Base-by-base conservation (phyloP, 78 protist genomes). In the Bigelowiella natans region DNA sequence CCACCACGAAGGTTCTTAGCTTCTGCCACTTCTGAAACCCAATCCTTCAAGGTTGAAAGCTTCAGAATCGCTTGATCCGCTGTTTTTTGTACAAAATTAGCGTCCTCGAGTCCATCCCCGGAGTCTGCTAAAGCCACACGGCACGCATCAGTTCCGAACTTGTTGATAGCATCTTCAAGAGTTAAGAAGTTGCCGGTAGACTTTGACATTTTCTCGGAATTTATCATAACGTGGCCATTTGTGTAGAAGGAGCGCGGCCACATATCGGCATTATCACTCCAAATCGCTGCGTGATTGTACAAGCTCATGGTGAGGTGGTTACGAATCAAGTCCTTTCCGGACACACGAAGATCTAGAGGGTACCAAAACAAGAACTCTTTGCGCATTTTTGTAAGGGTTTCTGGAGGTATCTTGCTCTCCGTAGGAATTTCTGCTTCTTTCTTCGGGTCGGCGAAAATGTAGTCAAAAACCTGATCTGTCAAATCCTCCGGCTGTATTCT, bases 201-300 rank as follows among this genome's bases (percentile, higher is more conserved):
- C 95, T 99, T 99, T 38, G 98, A 93, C 99, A 99, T 99, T 95
- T 99, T 99, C 26, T 91, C 98, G 3, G 89, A 92, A 94, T 99
- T 94, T 83, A 99, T 82, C 85, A 93, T 31, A 40, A 99, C 92
- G 86, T 95, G 97, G 3, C 99, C 99, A 92, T 97, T 97, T 92
- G 97, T 95, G 87, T 96, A 96, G 64, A 98, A 40, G 36, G 93
- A 83, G 37, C 92, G 84, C 51, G 99, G 99, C 96, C 95, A 96
- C 88, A 88, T 82, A 31, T 36, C 18, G 1, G 85, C 90, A 36
- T 36, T 0, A 3, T 82, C 34, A 28, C 37, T 29, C 93, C 94
- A 99, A 90, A 99, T 93, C 40, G 99, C 99, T 28, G 94, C 92
- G 95, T 99, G 99, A 94, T 97, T 98, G 96, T 97, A 99, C 38